phyloP scores from a whole-genome alignment of 208 protist genomes.

The Crithidia thermophila region DNA sequence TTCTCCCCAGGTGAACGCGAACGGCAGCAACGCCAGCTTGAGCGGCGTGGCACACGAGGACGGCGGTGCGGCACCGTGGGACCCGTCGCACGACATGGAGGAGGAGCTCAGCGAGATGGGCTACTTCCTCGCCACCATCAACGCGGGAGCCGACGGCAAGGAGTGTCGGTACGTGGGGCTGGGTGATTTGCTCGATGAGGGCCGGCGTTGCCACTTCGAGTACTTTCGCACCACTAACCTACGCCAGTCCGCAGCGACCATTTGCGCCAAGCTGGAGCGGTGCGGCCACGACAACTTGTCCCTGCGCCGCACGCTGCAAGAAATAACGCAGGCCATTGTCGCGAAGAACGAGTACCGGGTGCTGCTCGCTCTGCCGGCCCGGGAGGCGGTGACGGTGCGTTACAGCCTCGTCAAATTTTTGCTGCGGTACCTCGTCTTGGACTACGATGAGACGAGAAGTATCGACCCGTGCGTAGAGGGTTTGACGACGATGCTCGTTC shows the following conservation, averaged over 20 bases:
- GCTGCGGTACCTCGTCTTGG: slow-evolving; percentile 38
- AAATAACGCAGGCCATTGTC: slow-evolving; percentile 4
- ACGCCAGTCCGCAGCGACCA: slow-evolving; percentile 11
- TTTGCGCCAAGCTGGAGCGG: slow-evolving; percentile 48
- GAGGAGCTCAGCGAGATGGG: not conserved
- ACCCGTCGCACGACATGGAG: not conserved
- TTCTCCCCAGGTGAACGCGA: too few species aligned
- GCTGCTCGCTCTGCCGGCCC: not conserved
- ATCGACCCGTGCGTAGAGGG: slow-evolving; percentile 35
- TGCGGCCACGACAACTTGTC: not conserved
- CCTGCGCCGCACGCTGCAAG: not conserved
- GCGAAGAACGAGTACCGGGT: not conserved
- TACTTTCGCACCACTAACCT: not conserved
- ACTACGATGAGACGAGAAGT: slow-evolving; percentile 17
- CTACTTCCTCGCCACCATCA: not conserved
- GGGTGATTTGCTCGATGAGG: not conserved
- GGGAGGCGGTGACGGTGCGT: slow-evolving; percentile 35
- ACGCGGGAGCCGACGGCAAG: not conserved
- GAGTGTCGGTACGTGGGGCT: not conserved
- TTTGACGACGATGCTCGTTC: slow-evolving; percentile 52
- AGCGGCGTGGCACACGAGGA: too few species aligned
- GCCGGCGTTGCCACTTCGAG: not conserved
- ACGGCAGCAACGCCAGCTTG: too few species aligned
- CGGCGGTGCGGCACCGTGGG: not conserved
- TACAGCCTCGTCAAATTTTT: slow-evolving; percentile 63